Conservation (phyloP, 1,139 yeast genomes). For the Yamadazyma spencermartinsiae region DNA sequence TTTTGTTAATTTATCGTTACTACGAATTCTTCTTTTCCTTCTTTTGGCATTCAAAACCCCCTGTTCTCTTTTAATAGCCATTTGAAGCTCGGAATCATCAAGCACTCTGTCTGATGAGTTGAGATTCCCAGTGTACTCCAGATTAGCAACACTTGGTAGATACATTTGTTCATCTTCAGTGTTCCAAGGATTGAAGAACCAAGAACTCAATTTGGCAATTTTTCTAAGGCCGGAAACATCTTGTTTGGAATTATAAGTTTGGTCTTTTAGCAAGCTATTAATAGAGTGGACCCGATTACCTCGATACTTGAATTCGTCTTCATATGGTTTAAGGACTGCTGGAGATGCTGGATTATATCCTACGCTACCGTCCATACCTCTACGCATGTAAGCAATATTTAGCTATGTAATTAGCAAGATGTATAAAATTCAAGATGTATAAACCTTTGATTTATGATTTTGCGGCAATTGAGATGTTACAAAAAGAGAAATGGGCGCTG, state of each 20-base stretch:
- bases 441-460: background rate
- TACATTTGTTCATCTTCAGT: no score
- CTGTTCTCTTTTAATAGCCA: no score
- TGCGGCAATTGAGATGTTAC: background rate
- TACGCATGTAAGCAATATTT: background rate
- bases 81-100: no score
- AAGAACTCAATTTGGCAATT: conserved; percentile 22
- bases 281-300: conserved; percentile 14
- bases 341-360: background rate
- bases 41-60: no score
- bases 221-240: conserved; percentile 17
- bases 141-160: no score
- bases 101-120: no score
- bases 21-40: no score
- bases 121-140: no score
- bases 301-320: background rate
- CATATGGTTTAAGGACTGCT: background rate
- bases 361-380: background rate
- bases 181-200: conserved; percentile 18
- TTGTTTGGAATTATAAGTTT: conserved; percentile 9
- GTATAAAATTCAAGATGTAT: no score
- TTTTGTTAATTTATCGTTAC: background rate
- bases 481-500: no score
- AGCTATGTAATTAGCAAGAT: no score
- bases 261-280: conserved; percentile 16